Evolutionary conservation across 192 early-diverging fungal species (phyloP).

Genomic region (Podila verticillata): DNA sequence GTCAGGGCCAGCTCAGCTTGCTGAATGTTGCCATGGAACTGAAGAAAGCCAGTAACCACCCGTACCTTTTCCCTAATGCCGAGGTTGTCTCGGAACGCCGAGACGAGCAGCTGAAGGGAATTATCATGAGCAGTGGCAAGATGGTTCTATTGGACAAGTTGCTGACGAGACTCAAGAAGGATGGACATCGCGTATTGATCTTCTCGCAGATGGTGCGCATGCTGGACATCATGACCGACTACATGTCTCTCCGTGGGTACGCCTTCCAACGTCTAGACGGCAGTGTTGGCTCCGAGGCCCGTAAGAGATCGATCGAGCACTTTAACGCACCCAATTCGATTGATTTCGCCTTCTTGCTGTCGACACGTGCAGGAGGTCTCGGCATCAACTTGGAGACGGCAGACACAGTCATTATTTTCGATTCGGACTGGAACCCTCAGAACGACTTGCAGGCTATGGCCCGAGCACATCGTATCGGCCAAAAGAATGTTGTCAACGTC

Average conservation of each 20-base stretch:
- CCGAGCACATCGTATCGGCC: conserved; percentile 97
- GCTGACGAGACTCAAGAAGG: conserved; percentile 85
- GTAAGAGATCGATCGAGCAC: conserved; percentile 97
- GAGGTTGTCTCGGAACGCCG: conserved; percentile 66
- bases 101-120: conserved; percentile 81
- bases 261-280: conserved; percentile 96
- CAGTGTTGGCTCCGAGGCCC: conserved; percentile 84
- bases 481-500: conserved; percentile 97
- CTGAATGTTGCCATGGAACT: conserved; percentile 97
- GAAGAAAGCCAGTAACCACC: conserved; percentile 97
- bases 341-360: conserved; percentile 97
- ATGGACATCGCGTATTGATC: conserved; percentile 96
- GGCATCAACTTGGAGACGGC: conserved; percentile 97
- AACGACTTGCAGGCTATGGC: conserved; percentile 98
- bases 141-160: conserved; percentile 98
- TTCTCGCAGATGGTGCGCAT: conserved; percentile 99
- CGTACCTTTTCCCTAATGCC: conserved; percentile 87
- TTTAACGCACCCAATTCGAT: conserved; percentile 93
- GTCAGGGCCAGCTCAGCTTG: conserved; percentile 77
- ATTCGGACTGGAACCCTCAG: conserved; percentile 95
- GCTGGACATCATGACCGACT: conserved; percentile 97
- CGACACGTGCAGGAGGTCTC: conserved; percentile 96
- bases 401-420: conserved; percentile 97
- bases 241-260: conserved; percentile 87
- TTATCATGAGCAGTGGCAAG: conserved; percentile 95